A percentile compares a stretch with the other conserved stretches of the same genome.
Evolutionary conservation across 306 rosid genomes (phyloP).

Genomic region (Spatholobus suberectus): DNA sequence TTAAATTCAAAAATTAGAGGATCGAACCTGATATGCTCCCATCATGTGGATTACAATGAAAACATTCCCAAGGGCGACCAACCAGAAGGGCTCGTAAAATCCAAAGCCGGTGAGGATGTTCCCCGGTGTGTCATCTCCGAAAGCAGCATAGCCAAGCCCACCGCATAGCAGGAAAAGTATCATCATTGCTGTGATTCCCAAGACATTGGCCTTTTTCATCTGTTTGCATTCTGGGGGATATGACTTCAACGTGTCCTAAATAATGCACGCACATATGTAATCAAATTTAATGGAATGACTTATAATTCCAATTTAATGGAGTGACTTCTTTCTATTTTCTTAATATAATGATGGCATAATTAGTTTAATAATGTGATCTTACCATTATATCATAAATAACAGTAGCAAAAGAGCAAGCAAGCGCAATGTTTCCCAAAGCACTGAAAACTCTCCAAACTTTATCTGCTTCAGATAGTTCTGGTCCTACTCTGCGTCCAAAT

Average conservation of each 20-base stretch:
- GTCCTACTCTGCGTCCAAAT: constrained; percentile 45
- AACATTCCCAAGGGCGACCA: constrained; percentile 59
- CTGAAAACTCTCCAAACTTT: constrained; percentile 65
- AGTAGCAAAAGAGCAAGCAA: constrained; percentile 64
- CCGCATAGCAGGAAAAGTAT: constrained; percentile 50
- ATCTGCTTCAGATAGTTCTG: constrained; percentile 44
- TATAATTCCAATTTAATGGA: neutral
- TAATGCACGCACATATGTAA: neutral
- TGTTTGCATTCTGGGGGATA: constrained; percentile 61
- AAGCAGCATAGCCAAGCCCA: constrained; percentile 72
- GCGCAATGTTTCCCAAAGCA: constrained; percentile 75
- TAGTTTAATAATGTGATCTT: neutral
- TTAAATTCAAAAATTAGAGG: too few species aligned
- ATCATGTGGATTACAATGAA: constrained; percentile 60
- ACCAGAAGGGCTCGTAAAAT: constrained; percentile 60
- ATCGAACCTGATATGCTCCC: constrained; percentile 70
- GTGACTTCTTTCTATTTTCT: neutral
- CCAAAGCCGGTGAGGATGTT: constrained; percentile 75
- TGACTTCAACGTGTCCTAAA: constrained; percentile 68
- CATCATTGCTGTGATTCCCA: constrained; percentile 54
- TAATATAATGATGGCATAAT: too few species aligned
- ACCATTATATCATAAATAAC: constrained; percentile 59
- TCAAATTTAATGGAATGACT: neutral
- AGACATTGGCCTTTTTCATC: constrained; percentile 60
- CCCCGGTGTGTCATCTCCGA: constrained; percentile 63